phyloP scores from a whole-genome alignment of 495 filamentous ascomycete species.

The Chaetomidium leptoderma region DNA sequence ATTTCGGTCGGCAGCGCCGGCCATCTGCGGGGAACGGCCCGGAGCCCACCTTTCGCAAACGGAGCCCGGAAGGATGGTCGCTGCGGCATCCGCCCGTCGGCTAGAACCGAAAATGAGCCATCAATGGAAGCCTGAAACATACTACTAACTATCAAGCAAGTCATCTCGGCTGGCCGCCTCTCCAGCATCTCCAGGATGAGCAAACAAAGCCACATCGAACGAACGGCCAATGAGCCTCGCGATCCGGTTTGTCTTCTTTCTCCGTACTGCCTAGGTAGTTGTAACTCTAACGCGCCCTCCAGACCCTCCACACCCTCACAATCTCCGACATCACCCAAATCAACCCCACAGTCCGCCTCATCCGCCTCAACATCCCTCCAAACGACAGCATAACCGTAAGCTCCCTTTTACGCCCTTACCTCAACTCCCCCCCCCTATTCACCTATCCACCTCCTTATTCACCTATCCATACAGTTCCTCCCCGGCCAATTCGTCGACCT shows the following conservation, averaged over 20 bases:
- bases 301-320: slow-evolving; percentile 40
- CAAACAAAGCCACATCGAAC: slow-evolving; percentile 49
- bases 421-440: too few species aligned
- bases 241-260: slow-evolving; percentile 39
- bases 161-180: too few species aligned
- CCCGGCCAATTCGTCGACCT: slow-evolving; percentile 93
- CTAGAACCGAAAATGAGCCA: too few species aligned
- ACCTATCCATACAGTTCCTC: slow-evolving; percentile 51
- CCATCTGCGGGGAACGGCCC: too few species aligned
- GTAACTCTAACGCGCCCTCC: slow-evolving; percentile 27
- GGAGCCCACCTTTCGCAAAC: too few species aligned
- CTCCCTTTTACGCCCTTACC: too few species aligned
- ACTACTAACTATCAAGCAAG: too few species aligned
- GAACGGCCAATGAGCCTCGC: slow-evolving; percentile 69
- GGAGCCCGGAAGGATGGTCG: too few species aligned
- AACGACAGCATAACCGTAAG: slow-evolving; percentile 11
- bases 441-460: slow-evolving; percentile 5
- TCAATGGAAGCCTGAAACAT: background rate
- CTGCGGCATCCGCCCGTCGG: too few species aligned
- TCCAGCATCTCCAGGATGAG: slow-evolving; percentile 7
- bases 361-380: slow-evolving; percentile 33
- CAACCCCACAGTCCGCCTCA: slow-evolving; percentile 36
- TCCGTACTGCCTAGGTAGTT: background rate
- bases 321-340: slow-evolving; percentile 33
- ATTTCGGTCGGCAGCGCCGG: too few species aligned